These are phyloP conservation scores for Pythium phragmiticola DNA, from an alignment of 352 stramenopile species.

Conservation along the genomic window DNA sequence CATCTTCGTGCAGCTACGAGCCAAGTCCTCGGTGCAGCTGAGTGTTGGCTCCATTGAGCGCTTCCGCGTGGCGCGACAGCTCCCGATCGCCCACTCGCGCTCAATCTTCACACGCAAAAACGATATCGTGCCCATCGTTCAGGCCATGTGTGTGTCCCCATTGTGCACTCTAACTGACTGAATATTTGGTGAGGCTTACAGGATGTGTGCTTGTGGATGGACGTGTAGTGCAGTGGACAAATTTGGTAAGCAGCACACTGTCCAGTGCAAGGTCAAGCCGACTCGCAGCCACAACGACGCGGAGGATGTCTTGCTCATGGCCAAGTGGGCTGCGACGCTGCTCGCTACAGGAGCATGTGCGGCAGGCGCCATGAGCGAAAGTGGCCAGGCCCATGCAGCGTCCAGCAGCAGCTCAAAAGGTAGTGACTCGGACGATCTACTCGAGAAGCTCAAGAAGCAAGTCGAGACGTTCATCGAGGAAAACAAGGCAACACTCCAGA, in stretches of 20 bases:
- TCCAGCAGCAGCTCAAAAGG: constrained; percentile 16
- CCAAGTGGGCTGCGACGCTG: constrained; percentile 36
- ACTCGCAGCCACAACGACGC: constrained; percentile 1
- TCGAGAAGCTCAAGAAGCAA: constrained; percentile 67
- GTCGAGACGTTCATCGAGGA: constrained; percentile 41
- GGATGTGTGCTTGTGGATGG: neutral
- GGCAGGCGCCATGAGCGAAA: constrained; percentile 21
- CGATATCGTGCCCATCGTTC: constrained; percentile 24
- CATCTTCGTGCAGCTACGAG: constrained; percentile 1
- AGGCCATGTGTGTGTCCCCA: constrained; percentile 20
- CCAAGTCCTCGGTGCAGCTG: constrained; percentile 11
- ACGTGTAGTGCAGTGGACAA: constrained; percentile 24
- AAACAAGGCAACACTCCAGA: constrained; percentile 37
- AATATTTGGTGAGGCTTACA: neutral
- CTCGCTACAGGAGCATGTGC: constrained; percentile 31
- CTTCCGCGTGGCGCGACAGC: constrained; percentile 63
- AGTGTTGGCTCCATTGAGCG: constrained; percentile 41
- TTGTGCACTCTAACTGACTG: no score
- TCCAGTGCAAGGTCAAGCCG: constrained; percentile 19
- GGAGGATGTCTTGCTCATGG: constrained; percentile 20
- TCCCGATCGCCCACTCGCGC: neutral
- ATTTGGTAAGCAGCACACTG: constrained; percentile 31
- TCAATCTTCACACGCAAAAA: constrained; percentile 18
- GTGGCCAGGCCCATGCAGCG: constrained; percentile 26
- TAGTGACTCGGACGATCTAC: constrained; percentile 37